Evolutionary conservation across 768 basidiomycete genomes (phyloP), one percentile per base, ranked within the genome.

Genomic region (Boletus pseudo-olivaceus): DNA sequence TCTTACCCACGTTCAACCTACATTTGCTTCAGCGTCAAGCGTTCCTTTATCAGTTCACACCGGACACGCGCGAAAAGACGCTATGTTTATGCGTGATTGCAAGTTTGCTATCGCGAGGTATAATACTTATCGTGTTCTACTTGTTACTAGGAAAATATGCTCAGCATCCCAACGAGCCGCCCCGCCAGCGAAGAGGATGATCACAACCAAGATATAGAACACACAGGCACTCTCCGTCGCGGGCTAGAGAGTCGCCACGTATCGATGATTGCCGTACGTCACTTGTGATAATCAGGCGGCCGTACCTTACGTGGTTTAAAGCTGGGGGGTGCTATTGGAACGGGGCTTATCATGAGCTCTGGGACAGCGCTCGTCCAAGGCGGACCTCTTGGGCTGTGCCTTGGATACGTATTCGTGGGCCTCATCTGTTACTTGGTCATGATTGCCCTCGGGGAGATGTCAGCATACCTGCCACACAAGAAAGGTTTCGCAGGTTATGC

Each of bases 401-500:
- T 77, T 4, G 73, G 73, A 20, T 74, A 75, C 48, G 60, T 62
- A 3, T 81, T 80, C 59, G 77, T 85, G 40, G 84, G 85, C 14
- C 66, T 80, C 40, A 71, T 84, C 12, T 83, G 82, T 63, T 84
- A 81, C 63, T 67, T 84, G 42, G 83, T 85, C 49, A 84, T 85
- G 82, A 67, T 80, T 39, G 75, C 77, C 10, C 73, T 72, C 5
- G 72, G 70, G 27, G 73, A 74, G 57, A 73, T 75, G 70, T 54
- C 64, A 34, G 67, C 71, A 40, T 73, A 75, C 60, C 62, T 82
- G 35, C 82, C 82, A 5, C 82, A 84, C 68, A 84, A 85, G 65
- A 82, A 82, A 58, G 84, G 82, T 3, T 78, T 77, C 57, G 63
- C 74, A 39, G 84, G 85, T 5, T 85, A 84, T 60, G 83, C 84